Evolutionary conservation across 2,329 filamentous ascomycete species (phyloP), one percentile per base, ranked within the genome.

Genomic region (Neofusicoccum ribis): DNA sequence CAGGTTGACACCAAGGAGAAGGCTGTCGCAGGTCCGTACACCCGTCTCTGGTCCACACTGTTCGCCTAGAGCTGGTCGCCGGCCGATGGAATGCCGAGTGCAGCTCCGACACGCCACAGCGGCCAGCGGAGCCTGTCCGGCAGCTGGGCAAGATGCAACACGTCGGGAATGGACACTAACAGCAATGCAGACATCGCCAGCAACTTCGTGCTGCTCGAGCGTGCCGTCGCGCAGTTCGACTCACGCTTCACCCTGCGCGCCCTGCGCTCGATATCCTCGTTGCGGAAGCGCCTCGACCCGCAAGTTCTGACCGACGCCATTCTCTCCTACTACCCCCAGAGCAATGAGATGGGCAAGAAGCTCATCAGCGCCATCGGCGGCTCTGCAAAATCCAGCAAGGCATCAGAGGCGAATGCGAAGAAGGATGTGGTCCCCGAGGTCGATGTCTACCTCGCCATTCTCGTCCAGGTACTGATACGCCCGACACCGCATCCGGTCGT

Each of bases 191-290:
- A 97, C 79, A 96, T 99, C 82, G 95, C 93, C 81, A 89, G 87
- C 84, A 97, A 96, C 81, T 97, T 97, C 76, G 87, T 88, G 61
- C 86, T 99, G 69, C 86, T 99, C 74, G 93, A 97, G 75, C 91
- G 93, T 74, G 95, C 93, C 70, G 94, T 99, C 69, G 85, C 89
- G 69, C 88, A 96, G 72, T 99, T 98, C 79, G 95, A 99, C 81
- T 88, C 93, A 66, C 89, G 95, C 83, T 99, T 97, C 81, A 92
- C 94, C 65, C 90, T 99, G 69, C 88, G 95, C 76, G 95, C 95
- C 68, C 87, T 99, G 69, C 91, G 95, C 73, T 96, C 93, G 72
- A 96, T 98, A 81, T 97, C 95, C 46, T 93, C 93, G 64, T 89
- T 98, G 77, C 92, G 95, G 78, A 98, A 98, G 85, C 88, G 92